Evolutionary conservation across 768 basidiomycete species (phyloP).

Genomic region (Crassisporium funariophilum): DNA sequence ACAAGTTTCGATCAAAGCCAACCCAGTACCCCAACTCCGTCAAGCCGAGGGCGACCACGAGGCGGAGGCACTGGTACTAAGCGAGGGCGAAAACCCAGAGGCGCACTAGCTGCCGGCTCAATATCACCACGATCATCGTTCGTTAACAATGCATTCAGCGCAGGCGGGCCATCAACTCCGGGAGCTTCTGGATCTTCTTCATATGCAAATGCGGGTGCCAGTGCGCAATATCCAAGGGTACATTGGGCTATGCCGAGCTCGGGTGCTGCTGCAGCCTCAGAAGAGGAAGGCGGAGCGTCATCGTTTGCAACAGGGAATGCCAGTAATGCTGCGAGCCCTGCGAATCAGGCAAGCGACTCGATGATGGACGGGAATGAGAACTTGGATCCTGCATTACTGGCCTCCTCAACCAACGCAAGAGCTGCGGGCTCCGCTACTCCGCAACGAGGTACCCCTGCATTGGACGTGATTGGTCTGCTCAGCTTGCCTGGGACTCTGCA

Average conservation of each 20-base stretch:
- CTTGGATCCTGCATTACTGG: slow-evolving; percentile 27
- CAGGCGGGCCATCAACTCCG: slow-evolving; percentile 7
- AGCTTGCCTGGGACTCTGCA: slow-evolving; percentile 16
- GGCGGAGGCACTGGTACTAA: slow-evolving; percentile 40
- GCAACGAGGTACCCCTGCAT: slow-evolving; percentile 17
- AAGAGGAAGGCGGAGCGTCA: not conserved
- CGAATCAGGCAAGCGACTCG: not conserved
- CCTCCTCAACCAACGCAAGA: slow-evolving; percentile 13
- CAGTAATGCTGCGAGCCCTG: not conserved
- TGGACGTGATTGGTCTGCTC: slow-evolving; percentile 15
- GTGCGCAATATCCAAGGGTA: slow-evolving; percentile 36
- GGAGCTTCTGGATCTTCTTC: slow-evolving; percentile 14
- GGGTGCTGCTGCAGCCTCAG: not conserved
- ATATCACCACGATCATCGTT: slow-evolving; percentile 30
- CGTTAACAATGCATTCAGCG: slow-evolving; percentile 15
- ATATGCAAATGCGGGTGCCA: slow-evolving; percentile 6
- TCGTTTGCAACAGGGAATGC: slow-evolving; percentile 2
- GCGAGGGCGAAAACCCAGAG: slow-evolving; percentile 51
- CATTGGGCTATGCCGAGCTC: slow-evolving; percentile 37
- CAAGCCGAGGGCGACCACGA: slow-evolving; percentile 34
- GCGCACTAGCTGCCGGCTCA: slow-evolving; percentile 29
- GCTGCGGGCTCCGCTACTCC: slow-evolving; percentile 1
- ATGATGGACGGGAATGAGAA: slow-evolving; percentile 6
- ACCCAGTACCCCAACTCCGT: slow-evolving; percentile 28
- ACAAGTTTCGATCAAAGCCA: slow-evolving; percentile 17